Base-by-base conservation (phyloP, 2,329 filamentous ascomycete genomes). In the Neofusicoccum sp. region DNA sequence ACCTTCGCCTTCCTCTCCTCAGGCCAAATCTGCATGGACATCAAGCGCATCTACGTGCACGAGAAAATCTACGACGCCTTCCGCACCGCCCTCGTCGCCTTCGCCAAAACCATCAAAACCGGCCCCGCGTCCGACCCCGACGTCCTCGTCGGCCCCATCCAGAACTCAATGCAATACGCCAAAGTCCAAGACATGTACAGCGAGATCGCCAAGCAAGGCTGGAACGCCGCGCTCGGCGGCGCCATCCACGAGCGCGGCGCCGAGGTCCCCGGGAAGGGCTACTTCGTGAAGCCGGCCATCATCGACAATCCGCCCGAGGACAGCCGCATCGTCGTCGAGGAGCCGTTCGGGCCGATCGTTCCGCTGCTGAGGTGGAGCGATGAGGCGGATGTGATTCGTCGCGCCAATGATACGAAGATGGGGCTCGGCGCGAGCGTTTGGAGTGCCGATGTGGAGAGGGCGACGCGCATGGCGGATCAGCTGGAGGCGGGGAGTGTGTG, bases 291-390 rank as follows among this genome's bases (percentile, higher is more conserved):
- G 33, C 83, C 84, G 0, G 82, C 82, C 0, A 82, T 86, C 49
- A 77, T 85, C 11, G 75, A 79, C 30, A 80, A 81, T 63, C 82
- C 82, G 28, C 78, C 80, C 0, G 80, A 84, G 62, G 73, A 79
- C 16, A 79, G 81, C 1, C 70, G 77, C 20, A 73, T 85, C 8
- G 82, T 85, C 8, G 70, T 73, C 16, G 83, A 86, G 64, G 84
- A 86, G 67, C 80, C 82, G 9, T 86, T 85, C 65, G 83, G 80
- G 26, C 86, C 86, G 0, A 82, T 89, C 24, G 75, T 87, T 1
- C 85, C 86, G 0, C 71, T 88, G 12, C 65, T 87, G 53, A 79
- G 77, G 20, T 89, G 84, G 84, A 74, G 73, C 0, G 75, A 80
- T 26, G 85, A 88, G 61, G 53, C n/a, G 2, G 20, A 40, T 82